Conservation (phyloP, 441 rosid genomes). For the Populus hybrid region DNA sequence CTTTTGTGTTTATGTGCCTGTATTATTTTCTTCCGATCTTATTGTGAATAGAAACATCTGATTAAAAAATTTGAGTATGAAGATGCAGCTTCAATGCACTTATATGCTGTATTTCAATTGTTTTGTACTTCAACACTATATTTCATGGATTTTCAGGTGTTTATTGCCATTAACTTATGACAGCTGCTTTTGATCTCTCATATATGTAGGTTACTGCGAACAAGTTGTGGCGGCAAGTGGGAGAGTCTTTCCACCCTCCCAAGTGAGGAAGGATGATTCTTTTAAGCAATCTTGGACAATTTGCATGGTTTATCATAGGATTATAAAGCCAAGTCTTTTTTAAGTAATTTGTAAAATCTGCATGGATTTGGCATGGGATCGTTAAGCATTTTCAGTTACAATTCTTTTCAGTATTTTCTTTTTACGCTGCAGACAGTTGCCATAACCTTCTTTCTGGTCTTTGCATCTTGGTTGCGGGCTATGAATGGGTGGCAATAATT, state of each 20-base stretch:
- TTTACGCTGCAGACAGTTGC: background rate
- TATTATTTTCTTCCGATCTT: too few relatives aligned
- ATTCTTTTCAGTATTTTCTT: constrained; percentile 8
- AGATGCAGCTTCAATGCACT: background rate
- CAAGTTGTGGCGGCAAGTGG: constrained; percentile 94
- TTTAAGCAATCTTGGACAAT: background rate
- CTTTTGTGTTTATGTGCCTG: too few relatives aligned
- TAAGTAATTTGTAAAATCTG: background rate
- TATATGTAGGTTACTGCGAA: constrained; percentile 72
- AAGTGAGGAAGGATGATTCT: constrained; percentile 50
- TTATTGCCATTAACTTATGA: constrained; percentile 11
- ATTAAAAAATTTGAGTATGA: too few relatives aligned
- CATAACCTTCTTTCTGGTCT: background rate
- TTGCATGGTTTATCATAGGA: constrained; percentile 3
- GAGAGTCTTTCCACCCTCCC: constrained; percentile 90
- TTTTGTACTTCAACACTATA: background rate
- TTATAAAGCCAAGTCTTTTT: background rate
- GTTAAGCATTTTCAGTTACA: constrained; percentile 5
- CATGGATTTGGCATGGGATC: background rate
- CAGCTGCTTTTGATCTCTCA: constrained; percentile 17
- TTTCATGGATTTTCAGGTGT: background rate
- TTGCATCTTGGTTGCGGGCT: background rate
- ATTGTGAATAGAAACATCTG: too few relatives aligned
- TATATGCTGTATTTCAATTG: background rate
- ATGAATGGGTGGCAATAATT: background rate